phyloP scores from a whole-genome alignment of 148 eudicot genomes.

The Cornus kousa region DNA sequence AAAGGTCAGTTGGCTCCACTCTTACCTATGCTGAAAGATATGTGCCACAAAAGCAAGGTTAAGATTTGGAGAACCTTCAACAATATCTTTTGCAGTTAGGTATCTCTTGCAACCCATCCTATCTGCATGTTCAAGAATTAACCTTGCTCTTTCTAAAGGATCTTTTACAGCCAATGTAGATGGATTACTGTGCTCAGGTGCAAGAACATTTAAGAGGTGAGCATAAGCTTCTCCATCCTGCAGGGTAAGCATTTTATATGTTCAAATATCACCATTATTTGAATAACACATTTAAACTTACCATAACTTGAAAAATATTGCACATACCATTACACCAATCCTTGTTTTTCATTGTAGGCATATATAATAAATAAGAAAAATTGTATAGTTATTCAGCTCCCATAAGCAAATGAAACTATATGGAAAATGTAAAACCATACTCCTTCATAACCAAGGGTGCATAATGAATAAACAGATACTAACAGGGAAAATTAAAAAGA shows the following conservation, averaged over 20 bases:
- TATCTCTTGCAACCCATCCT: slow-evolving; percentile 99
- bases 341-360: not conserved
- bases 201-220: slow-evolving; percentile 82
- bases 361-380: not conserved
- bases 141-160: slow-evolving; percentile 73
- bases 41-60: slow-evolving; percentile 99
- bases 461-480: not conserved
- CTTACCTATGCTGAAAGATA: slow-evolving; percentile 96
- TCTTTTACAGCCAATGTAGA: slow-evolving; percentile 66
- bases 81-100: slow-evolving; percentile 95
- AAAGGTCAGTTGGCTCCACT: not conserved
- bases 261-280: slow-evolving; percentile 8
- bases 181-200: slow-evolving; percentile 88
- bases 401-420: slow-evolving; percentile 7
- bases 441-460: not conserved
- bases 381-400: not conserved
- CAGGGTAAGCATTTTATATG: slow-evolving; percentile 15
- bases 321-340: not conserved
- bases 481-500: not conserved
- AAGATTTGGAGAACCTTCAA: slow-evolving; percentile 97
- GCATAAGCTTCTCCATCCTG: slow-evolving; percentile 99
- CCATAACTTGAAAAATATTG: not conserved
- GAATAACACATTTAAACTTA: not conserved
- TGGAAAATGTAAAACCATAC: not conserved
- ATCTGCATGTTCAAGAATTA: slow-evolving; percentile 97